phyloP scores from a whole-genome alignment of 768 basidiomycete genomes.

The Hydnomerulius pinastri region DNA sequence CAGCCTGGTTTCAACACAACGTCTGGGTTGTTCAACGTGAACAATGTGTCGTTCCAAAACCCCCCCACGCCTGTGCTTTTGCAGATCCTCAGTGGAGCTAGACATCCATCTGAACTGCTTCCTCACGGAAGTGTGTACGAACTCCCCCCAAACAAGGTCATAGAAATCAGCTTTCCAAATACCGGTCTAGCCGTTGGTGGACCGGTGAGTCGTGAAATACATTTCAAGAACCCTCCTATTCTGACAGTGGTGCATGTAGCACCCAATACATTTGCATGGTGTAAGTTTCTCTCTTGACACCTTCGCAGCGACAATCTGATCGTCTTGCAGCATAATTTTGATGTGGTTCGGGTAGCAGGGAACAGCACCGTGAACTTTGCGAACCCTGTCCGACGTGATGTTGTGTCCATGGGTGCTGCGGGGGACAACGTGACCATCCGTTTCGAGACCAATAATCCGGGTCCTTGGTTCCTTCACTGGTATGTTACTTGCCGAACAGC shows the following conservation, averaged over 20 bases:
- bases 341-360: slow-evolving; percentile 36
- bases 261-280: slow-evolving; percentile 45
- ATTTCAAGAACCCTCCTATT: background rate
- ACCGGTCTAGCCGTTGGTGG: slow-evolving; percentile 23
- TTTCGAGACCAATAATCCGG: slow-evolving; percentile 67
- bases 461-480: slow-evolving; percentile 58
- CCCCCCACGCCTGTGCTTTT: slow-evolving; percentile 55
- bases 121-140: slow-evolving; percentile 50
- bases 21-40: slow-evolving; percentile 20
- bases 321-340: slow-evolving; percentile 33
- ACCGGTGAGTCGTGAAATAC: slow-evolving; percentile 30
- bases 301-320: background rate
- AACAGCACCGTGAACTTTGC: slow-evolving; percentile 33
- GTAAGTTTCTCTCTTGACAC: slow-evolving; percentile 25
- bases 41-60: slow-evolving; percentile 33
- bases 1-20: background rate
- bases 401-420: slow-evolving; percentile 30
- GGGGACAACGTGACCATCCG: slow-evolving; percentile 53
- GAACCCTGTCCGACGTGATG: slow-evolving; percentile 40
- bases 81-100: slow-evolving; percentile 58
- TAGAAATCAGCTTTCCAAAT: slow-evolving; percentile 49
- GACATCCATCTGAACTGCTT: slow-evolving; percentile 45
- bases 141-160: slow-evolving; percentile 44
- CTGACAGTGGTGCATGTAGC: slow-evolving; percentile 19
- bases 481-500: slow-evolving; percentile 6